Evolutionary conservation across 768 basidiomycete species (phyloP), one percentile per base, ranked within the genome.

Genomic region (Pulveroboletus sp.): DNA sequence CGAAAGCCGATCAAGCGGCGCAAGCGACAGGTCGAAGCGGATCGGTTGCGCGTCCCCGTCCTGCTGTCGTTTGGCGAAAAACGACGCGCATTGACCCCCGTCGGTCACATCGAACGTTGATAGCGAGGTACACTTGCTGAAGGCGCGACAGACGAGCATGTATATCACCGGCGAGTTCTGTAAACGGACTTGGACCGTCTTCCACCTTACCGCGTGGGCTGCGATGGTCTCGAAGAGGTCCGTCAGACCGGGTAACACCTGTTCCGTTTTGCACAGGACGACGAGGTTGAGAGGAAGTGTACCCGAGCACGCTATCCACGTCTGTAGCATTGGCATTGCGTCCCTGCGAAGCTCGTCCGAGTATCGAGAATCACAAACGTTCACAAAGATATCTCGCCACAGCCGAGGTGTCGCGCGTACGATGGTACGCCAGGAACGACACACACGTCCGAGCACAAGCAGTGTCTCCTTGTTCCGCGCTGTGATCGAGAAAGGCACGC

Each of bases 391-490:
- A 41, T 60, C 53, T 9, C 40, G 54, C 68, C 68, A 69, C 1
- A 69, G 43, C 14, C 46, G 46, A 18, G 68, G 68, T 1, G 68
- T 69, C 11, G 58, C 46, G 3, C 56, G 52, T 1, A 55, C 49
- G 3, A 68, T 47, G 8, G 46, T 50, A 8, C 67, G 59, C 66
- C 68, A 69, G 0, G 53, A 18, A 43, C 59, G 58, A 39, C 68
- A 69, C 17, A 69, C 61, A 0, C 63, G 63, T 4, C 61, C 63
- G 6, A 69, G 62, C 2, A 67, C 31, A 28, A 69, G n/a, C 1
- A 66, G 68, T 0, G 62, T 60, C 8, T 49, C 51, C 36, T 18
- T 50, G 47, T 10, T 13, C 32, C 56, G 47, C 15, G 45, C 18
- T 0, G 36, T 31, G 27, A 17, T 32, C 3, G 51, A 24, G 36